Evolutionary conservation across 306 rosid genomes (phyloP).

Genomic region (Castanospermum australe): DNA sequence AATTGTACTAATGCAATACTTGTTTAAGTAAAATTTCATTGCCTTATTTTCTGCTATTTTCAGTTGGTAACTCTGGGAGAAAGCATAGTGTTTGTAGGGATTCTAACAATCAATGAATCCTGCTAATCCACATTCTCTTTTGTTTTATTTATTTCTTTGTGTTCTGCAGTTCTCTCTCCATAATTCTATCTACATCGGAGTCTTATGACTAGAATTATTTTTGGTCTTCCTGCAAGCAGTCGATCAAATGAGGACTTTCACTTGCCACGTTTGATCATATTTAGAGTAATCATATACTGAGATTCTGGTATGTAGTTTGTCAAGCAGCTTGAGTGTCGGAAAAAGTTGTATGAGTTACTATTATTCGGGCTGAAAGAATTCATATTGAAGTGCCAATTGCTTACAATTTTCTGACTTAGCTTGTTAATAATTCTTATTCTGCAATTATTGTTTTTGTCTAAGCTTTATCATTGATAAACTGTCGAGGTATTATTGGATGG

Average conservation of each 20-base stretch:
- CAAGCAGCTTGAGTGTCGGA: conserved; percentile 7
- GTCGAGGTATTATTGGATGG: too few species aligned
- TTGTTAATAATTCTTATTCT: not conserved
- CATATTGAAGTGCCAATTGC: not conserved
- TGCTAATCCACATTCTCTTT: conserved; percentile 4
- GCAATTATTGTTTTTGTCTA: not conserved
- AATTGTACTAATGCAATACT: not conserved
- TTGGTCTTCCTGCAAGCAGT: not conserved
- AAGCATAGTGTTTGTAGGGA: not conserved
- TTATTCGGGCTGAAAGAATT: not conserved
- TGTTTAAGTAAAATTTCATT: not conserved
- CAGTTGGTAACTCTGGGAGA: not conserved
- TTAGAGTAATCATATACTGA: conserved; percentile 3
- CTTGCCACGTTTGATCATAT: not conserved
- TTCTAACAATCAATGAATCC: not conserved
- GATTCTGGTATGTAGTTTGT: conserved; percentile 13
- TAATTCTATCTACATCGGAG: not conserved
- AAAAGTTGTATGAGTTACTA: not conserved
- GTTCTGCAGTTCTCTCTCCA: conserved; percentile 18
- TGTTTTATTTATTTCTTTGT: conserved; percentile 4
- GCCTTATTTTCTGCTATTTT: not conserved
- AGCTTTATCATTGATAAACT: not conserved
- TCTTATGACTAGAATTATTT: not conserved
- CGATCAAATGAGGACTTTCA: not conserved
- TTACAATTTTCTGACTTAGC: not conserved